Percentiles rank a stretch among this genome's conserved stretches.
These are phyloP conservation scores for Eucalyptus sideroxylon DNA, from an alignment of 345 rosid species.

Conservation along the genomic window DNA sequence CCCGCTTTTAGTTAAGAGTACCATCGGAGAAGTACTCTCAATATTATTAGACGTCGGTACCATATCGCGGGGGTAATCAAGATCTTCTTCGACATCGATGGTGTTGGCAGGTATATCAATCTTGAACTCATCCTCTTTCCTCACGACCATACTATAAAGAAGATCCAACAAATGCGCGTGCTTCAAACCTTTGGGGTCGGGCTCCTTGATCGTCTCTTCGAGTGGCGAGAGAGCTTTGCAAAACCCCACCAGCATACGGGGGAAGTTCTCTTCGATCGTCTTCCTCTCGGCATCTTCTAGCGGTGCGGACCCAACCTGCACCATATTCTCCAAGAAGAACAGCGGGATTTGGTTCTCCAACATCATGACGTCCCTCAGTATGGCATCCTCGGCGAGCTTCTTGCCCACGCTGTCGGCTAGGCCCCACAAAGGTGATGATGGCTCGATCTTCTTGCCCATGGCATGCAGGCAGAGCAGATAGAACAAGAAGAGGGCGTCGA, in stretches of 20 bases:
- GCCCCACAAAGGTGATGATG: neutral
- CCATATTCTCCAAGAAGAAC: neutral
- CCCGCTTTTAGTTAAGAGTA: neutral
- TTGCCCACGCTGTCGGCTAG: neutral
- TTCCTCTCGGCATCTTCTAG: neutral
- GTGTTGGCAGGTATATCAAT: neutral
- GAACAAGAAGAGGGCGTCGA: neutral
- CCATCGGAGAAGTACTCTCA: neutral
- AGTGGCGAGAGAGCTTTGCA: neutral
- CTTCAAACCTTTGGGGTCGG: neutral
- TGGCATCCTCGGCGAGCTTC: neutral
- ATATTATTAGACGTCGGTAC: neutral
- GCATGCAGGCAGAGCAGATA: neutral
- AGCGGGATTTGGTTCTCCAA: neutral
- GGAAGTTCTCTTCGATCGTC: neutral
- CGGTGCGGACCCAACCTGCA: neutral
- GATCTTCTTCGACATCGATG: neutral
- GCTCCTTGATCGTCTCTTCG: neutral
- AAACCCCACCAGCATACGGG: neutral
- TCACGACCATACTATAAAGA: neutral
- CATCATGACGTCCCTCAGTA: neutral
- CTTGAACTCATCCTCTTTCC: neutral
- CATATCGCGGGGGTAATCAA: neutral
- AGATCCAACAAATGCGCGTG: neutral
- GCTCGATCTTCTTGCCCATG: neutral